Evolutionary conservation across 495 filamentous ascomycete species (phyloP).

Genomic region (Penicillium arizonense): DNA sequence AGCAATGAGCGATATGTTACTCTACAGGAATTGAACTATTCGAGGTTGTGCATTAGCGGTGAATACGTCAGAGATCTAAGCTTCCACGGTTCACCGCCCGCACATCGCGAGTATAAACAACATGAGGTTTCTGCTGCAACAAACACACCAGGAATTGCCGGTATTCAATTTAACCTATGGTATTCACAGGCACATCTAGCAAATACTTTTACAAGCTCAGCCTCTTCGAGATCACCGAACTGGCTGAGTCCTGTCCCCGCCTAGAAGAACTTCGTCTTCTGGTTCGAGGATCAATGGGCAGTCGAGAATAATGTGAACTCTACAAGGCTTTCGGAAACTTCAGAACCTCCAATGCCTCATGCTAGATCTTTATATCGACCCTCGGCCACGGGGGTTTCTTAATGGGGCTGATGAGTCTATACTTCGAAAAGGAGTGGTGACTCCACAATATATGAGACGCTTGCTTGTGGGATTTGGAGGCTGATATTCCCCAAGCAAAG

Average conservation of each 20-base stretch:
- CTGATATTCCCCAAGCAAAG: background rate
- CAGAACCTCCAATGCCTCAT: background rate
- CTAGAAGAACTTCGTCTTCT: background rate
- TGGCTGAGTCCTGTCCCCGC: background rate
- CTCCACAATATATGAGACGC: slow-evolving; percentile 6
- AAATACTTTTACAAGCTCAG: too few species aligned
- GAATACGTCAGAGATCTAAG: background rate
- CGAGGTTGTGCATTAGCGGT: background rate
- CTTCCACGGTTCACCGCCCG: background rate
- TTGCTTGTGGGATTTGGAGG: slow-evolving; percentile 7
- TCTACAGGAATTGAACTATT: background rate
- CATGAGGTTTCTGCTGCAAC: too few species aligned
- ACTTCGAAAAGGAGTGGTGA: background rate
- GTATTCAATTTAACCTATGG: too few species aligned
- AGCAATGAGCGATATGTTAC: too few species aligned
- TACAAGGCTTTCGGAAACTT: background rate
- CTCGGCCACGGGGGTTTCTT: background rate
- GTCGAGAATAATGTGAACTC: background rate
- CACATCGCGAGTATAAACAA: too few species aligned
- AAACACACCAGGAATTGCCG: too few species aligned
- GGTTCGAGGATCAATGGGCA: background rate
- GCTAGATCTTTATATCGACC: background rate
- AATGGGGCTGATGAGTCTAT: too few species aligned
- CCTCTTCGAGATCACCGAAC: background rate
- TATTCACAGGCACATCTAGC: too few species aligned